A percentile compares a stretch with the other conserved stretches of the same genome.
These are phyloP conservation scores for Earliella scabrosa DNA, from an alignment of 1,284 basidiomycete genomes.

Conservation along the genomic window DNA sequence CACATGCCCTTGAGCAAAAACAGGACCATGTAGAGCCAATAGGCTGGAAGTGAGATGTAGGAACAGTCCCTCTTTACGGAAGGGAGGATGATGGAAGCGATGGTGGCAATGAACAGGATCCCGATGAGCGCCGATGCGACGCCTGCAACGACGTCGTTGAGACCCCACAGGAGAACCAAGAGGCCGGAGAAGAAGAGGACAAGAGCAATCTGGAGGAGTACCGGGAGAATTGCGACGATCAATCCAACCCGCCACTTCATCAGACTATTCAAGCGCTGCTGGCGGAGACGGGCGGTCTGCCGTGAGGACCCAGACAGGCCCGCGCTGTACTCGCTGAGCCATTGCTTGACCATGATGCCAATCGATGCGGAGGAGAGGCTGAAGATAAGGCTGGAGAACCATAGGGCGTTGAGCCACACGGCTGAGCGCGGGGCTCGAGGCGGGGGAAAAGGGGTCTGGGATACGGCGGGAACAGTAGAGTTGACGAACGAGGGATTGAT, in stretches of 20 bases:
- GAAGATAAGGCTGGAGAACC: constrained; percentile 22
- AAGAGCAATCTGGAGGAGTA: constrained; percentile 35
- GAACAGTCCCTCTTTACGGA: constrained; percentile 12
- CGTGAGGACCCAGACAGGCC: constrained; percentile 1
- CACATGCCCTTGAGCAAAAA: no score
- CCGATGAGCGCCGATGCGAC: not conserved
- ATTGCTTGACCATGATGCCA: constrained; percentile 19
- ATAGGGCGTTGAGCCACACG: constrained; percentile 11
- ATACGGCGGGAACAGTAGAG: not conserved
- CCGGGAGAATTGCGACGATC: constrained; percentile 32
- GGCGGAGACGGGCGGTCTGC: constrained; percentile 18
- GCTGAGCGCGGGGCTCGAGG: not conserved
- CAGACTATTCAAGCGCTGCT: constrained; percentile 32
- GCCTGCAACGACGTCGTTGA: not conserved
- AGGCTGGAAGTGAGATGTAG: not conserved
- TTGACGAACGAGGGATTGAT: constrained; percentile 6
- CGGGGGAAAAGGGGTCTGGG: not conserved
- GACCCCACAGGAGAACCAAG: not conserved
- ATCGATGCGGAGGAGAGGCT: constrained; percentile 19
- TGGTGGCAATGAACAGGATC: constrained; percentile 7
- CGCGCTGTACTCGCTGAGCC: constrained; percentile 11
- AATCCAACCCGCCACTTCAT: constrained; percentile 32
- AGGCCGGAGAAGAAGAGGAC: constrained; percentile 35
- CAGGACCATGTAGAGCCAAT: no score
- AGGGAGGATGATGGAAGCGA: constrained; percentile 19